phyloP scores from a whole-genome alignment of 169 alveolate genomes.

The Cryptosporidium viatorum region DNA sequence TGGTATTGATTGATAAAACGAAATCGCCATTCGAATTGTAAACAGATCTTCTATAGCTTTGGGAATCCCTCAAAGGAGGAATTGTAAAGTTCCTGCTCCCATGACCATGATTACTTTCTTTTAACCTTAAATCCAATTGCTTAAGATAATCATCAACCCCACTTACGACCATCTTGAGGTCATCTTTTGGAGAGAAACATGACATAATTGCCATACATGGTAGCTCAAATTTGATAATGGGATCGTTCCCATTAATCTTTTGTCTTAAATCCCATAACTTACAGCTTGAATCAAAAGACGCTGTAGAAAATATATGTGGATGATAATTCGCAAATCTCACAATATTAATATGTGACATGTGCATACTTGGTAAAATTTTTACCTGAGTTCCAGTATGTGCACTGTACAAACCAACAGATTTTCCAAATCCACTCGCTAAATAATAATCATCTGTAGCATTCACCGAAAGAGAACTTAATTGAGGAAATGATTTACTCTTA shows the following conservation, averaged over 20 bases:
- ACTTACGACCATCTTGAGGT: slow-evolving; percentile 40
- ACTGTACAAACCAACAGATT: slow-evolving; percentile 73
- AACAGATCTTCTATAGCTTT: slow-evolving; percentile 48
- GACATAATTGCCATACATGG: slow-evolving; percentile 79
- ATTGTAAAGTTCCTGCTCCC: neutral
- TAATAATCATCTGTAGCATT: slow-evolving; percentile 78
- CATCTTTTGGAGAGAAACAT: slow-evolving; percentile 77
- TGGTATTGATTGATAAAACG: slow-evolving; percentile 20
- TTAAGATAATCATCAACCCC: slow-evolving; percentile 59
- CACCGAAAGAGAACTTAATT: slow-evolving; percentile 78
- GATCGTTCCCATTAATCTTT: slow-evolving; percentile 68
- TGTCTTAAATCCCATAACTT: slow-evolving; percentile 80
- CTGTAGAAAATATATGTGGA: slow-evolving; percentile 79
- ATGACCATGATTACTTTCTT: neutral
- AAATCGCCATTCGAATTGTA: slow-evolving; percentile 35
- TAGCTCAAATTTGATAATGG: slow-evolving; percentile 73
- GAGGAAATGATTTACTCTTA: slow-evolving; percentile 37
- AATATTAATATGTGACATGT: slow-evolving; percentile 77
- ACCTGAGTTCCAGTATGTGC: slow-evolving; percentile 76
- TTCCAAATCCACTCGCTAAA: slow-evolving; percentile 78
- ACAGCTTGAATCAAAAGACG: slow-evolving; percentile 79
- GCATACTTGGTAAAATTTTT: slow-evolving; percentile 72
- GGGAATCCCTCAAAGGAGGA: slow-evolving; percentile 25
- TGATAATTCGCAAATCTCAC: slow-evolving; percentile 77
- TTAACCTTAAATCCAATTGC: slow-evolving; percentile 62